Evolutionary conservation across 2,329 filamentous ascomycete genomes (phyloP).

Genomic region (Orbilia blumenaviensis): DNA sequence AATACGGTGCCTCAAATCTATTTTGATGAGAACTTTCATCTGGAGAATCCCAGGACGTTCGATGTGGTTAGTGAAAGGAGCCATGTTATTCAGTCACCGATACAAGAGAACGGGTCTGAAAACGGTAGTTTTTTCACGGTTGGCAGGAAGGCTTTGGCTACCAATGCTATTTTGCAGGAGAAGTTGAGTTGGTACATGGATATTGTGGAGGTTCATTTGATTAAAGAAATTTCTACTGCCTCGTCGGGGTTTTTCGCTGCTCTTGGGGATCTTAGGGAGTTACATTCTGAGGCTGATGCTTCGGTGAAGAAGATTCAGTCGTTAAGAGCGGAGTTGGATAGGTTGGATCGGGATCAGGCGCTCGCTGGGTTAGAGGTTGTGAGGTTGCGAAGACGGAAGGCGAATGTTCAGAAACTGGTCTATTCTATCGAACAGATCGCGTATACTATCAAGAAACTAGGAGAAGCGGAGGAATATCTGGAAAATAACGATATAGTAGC

Average conservation of each 20-base stretch:
- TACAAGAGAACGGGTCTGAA: constrained; percentile 57
- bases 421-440: constrained; percentile 84
- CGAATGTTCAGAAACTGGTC: constrained; percentile 84
- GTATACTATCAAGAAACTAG: constrained; percentile 77
- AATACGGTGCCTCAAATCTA: constrained; percentile 93
- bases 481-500: constrained; percentile 83
- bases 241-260: constrained; percentile 97
- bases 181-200: constrained; percentile 99
- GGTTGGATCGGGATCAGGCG: constrained; percentile 86
- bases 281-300: constrained; percentile 90
- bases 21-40: constrained; percentile 91
- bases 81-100: constrained; percentile 80
- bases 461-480: constrained; percentile 79
- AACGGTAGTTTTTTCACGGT: constrained; percentile 62
- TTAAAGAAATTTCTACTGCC: constrained; percentile 93
- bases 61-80: constrained; percentile 96
- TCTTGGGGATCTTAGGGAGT: constrained; percentile 84
- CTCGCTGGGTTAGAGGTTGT: constrained; percentile 84
- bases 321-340: constrained; percentile 79
- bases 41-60: constrained; percentile 95
- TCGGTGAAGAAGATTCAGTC: constrained; percentile 87
- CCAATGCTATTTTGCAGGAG: constrained; percentile 96
- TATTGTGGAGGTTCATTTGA: constrained; percentile 95
- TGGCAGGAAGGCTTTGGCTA: constrained; percentile 81
- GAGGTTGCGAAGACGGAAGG: constrained; percentile 79